These are phyloP conservation scores for Saturnispora bothae DNA, from an alignment of 805 yeast species.

Conservation along the genomic window DNA sequence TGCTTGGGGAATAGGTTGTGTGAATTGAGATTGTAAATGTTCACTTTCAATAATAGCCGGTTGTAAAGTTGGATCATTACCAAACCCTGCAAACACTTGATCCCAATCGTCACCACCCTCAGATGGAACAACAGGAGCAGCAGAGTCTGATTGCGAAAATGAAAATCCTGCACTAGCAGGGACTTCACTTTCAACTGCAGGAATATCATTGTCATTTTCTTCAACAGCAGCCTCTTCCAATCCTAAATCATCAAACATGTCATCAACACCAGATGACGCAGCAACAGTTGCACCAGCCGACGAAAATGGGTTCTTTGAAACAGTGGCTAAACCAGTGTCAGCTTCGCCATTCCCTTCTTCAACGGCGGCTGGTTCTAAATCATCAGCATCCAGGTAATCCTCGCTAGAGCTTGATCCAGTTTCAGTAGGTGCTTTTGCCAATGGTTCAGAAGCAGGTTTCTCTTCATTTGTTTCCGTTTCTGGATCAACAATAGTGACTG, in stretches of 20 bases:
- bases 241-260: constrained; percentile 28
- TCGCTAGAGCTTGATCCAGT: constrained; percentile 13
- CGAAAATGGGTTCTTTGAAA: constrained; percentile 13
- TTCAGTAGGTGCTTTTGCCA: not conserved
- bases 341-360: constrained; percentile 8
- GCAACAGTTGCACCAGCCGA: constrained; percentile 10
- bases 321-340: not conserved
- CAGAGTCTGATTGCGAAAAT: constrained; percentile 11
- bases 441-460: not conserved
- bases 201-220: constrained; percentile 9
- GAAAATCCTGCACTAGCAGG: constrained; percentile 18
- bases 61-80: constrained; percentile 34
- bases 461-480: not conserved
- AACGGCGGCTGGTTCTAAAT: constrained; percentile 6
- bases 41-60: constrained; percentile 12
- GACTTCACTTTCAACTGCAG: not conserved
- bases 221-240: constrained; percentile 25
- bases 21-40: constrained; percentile 9
- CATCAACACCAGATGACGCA: constrained; percentile 12
- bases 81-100: constrained; percentile 82
- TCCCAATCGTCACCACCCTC: constrained; percentile 76
- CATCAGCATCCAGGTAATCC: constrained; percentile 12
- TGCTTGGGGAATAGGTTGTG: constrained; percentile 8
- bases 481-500: constrained; percentile 6
- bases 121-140: constrained; percentile 16